Conservation (phyloP, 2,329 filamentous ascomycete genomes). For the Exophiala spinifera region DNA sequence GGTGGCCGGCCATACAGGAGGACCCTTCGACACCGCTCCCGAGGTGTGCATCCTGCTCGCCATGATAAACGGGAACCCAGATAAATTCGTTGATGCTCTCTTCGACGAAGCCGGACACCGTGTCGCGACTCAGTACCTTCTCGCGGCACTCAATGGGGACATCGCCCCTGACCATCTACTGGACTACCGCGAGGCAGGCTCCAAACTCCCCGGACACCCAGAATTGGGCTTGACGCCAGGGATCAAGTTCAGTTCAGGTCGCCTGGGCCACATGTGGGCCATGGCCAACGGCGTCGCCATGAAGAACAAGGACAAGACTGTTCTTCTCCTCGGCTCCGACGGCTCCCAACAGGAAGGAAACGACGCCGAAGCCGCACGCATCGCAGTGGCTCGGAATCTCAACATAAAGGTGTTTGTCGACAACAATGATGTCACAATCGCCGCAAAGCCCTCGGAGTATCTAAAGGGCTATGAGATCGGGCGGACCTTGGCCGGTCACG, state of each 20-base stretch:
- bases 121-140: slow-evolving; percentile 42
- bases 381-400: slow-evolving; percentile 38
- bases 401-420: slow-evolving; percentile 42
- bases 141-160: slow-evolving; percentile 38
- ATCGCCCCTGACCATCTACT: slow-evolving; percentile 40
- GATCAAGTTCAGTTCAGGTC: slow-evolving; percentile 41
- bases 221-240: slow-evolving; percentile 41
- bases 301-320: slow-evolving; percentile 38
- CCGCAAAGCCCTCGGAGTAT: slow-evolving; percentile 40
- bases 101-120: slow-evolving; percentile 42
- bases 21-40: slow-evolving; percentile 40
- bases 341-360: slow-evolving; percentile 44
- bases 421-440: slow-evolving; percentile 43
- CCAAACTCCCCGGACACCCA: slow-evolving; percentile 41
- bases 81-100: slow-evolving; percentile 35
- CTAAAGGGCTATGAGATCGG: slow-evolving; percentile 37
- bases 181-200: slow-evolving; percentile 41
- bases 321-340: slow-evolving; percentile 40
- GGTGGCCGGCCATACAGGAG: slow-evolving; percentile 40
- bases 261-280: slow-evolving; percentile 41
- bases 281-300: slow-evolving; percentile 40
- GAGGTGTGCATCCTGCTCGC: slow-evolving; percentile 41
- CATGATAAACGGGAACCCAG: slow-evolving; percentile 36
- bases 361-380: slow-evolving; percentile 40
- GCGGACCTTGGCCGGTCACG: slow-evolving; percentile 37